Evolutionary conservation across 345 rosid species (phyloP).

Genomic region (Populus pruinosa): DNA sequence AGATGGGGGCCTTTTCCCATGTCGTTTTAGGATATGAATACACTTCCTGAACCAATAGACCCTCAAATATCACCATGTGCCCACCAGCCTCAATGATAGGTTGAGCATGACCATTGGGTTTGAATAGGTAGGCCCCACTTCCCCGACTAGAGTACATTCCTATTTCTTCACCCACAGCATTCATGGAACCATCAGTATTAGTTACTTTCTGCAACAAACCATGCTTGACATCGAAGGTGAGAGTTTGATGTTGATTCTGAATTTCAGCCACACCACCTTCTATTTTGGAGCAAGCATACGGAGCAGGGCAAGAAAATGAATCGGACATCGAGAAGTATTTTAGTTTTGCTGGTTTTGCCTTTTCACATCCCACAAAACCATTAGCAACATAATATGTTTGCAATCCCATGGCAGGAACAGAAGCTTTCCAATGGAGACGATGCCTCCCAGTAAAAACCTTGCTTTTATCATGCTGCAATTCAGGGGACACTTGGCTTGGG

Average conservation of each 20-base stretch:
- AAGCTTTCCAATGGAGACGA: conserved; percentile 87
- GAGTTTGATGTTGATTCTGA: conserved; percentile 61
- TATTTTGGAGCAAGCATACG: conserved; percentile 68
- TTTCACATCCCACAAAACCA: conserved; percentile 78
- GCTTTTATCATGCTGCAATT: conserved; percentile 67
- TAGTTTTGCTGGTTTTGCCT: conserved; percentile 61
- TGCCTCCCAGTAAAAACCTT: conserved; percentile 78
- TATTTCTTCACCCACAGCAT: conserved; percentile 65
- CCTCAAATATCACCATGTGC: conserved; percentile 60
- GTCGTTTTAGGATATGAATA: conserved; percentile 75
- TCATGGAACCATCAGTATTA: conserved; percentile 44
- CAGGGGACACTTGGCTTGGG: conserved; percentile 90
- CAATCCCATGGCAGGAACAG: conserved; percentile 86
- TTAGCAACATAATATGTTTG: conserved; percentile 78
- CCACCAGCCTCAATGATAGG: conserved; percentile 64
- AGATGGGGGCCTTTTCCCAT: conserved; percentile 67
- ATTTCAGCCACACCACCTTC: conserved; percentile 59
- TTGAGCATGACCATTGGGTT: conserved; percentile 71
- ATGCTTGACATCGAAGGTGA: conserved; percentile 54
- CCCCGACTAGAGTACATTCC: conserved; percentile 66
- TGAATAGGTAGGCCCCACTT: conserved; percentile 93
- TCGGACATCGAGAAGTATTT: conserved; percentile 45
- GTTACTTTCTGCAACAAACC: conserved; percentile 69
- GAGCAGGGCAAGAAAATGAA: conserved; percentile 64
- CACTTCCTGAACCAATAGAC: conserved; percentile 75